Evolutionary conservation across 2,329 filamentous ascomycete species (phyloP), one percentile per base, ranked within the genome.

Genomic region (Ustulina deusta): DNA sequence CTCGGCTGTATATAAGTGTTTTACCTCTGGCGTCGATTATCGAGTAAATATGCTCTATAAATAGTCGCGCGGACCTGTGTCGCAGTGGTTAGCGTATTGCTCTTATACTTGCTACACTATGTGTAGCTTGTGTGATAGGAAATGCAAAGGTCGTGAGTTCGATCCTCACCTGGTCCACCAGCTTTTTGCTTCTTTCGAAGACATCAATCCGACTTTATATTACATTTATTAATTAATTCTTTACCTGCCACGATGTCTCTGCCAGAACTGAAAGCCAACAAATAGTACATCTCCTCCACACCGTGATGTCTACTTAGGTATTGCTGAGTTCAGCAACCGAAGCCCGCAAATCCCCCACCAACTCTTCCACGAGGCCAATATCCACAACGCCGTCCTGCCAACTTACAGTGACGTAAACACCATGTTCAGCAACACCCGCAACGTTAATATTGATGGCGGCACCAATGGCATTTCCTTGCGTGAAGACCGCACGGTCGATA

Each of bases 351-450:
- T 84, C 83, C 0, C 65, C 65, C 1, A 73, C 75, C 22, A 87
- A 38, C 0, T 69, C 74, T 0, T 81, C 75, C 56, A 83, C 74
- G 13, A 86, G 6, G 25, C 74, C 73, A 0, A 77, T 75, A 1
- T 81, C 78, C 1, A 87, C 74, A 6, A 82, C 76, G 0, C 78
- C 80, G 15, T 85, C 80, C 74, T 86, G 83, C 84, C 85, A 87
- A 4, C 79, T 82, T 10, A 86, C 51, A 0, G 79, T 78, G n/a
- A 85, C 67, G 1, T 76, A 79, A 52, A 89, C 68, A 0, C 74
- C 74, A 0, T 80, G 81, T 0, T 77, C 80, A 0, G 74, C 75
- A 1, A 85, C 80, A n/a, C 84, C 85, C 6, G 81, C 81, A 1
- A 85, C 80, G 65, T 83, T 86, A 27, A 87, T 66, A 1, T 74